Evolutionary conservation across 345 rosid species (phyloP).

Genomic region (Camelina sativa): DNA sequence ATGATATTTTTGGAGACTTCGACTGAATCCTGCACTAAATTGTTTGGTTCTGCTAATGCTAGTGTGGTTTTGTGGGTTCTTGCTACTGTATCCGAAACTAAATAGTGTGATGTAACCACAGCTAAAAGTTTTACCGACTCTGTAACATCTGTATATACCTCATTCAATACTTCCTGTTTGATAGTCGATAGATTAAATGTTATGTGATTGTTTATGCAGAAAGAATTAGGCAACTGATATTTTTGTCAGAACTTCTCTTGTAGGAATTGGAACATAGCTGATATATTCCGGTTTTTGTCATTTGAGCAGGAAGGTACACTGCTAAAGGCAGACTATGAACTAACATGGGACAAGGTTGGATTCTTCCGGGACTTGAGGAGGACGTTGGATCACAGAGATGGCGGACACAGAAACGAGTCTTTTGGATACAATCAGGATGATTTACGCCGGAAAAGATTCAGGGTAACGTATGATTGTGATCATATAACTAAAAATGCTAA

Average conservation of each 20-base stretch:
- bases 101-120: background rate
- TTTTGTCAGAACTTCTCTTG: background rate
- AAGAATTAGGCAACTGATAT: conserved; percentile 5
- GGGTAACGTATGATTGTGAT: conserved; percentile 51
- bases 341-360: conserved; percentile 80
- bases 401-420: conserved; percentile 49
- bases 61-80: background rate
- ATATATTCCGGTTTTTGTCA: background rate
- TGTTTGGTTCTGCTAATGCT: background rate
- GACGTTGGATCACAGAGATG: conserved; percentile 41
- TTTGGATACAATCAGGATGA: conserved; percentile 54
- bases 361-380: conserved; percentile 64
- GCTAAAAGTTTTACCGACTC: background rate
- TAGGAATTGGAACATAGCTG: conserved; percentile 4
- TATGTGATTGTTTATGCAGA: conserved; percentile 13
- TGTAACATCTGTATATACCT: background rate
- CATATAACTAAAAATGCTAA: background rate
- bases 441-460: conserved; percentile 78
- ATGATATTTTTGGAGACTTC: background rate
- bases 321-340: conserved; percentile 80
- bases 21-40: background rate
- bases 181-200: background rate
- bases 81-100: conserved; percentile 5
- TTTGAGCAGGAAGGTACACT: conserved; percentile 79
- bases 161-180: background rate